Base-by-base conservation (phyloP, 2,329 filamentous ascomycete species). In the Myriosclerotinia curreyana region DNA sequence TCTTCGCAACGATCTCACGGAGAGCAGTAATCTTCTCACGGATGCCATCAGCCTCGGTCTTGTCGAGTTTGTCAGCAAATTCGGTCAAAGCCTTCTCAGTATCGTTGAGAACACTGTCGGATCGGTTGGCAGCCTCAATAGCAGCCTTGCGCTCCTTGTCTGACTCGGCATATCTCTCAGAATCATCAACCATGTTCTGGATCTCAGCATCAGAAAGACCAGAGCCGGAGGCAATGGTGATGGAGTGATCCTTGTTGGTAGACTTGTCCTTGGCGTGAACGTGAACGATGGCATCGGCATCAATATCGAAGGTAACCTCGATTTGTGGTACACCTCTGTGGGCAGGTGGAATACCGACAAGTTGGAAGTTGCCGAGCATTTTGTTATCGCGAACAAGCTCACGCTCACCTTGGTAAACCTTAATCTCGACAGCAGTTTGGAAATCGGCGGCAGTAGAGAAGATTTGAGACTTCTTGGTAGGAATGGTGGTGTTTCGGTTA, bases 361-460 rank as follows among this genome's bases (percentile, higher is more conserved):
- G 90, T 86, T 98, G 93, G 91, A 98, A 98, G 90, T 98, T 98
- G 68, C 94, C 94, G 66, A 98, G 87, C 66, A 98, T 83, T 86
- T 98, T 98, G 90, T 98, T 98, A 83, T 98, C 94, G 77, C 88
- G 89, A 78, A 97, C 93, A 69, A 97, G 92, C 84, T 97, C 93
- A 91, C 94, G 94, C 86, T 98, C 94, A 84, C 94, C 94, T 88
- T 98, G 93, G 90, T 88, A 98, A 69, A 98, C 94, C 90, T 98
- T 97, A 85, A 98, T 98, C 84, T 97, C 93, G 76, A 98, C 94
- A 72, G 93, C 94, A 69, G 91, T 96, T 85, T 98, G 94, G 90
- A 96, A 96, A 79, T 98, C 94, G 71, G 94, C 93, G 62, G 93
- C 93, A 60, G 94, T 98, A 64, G 93, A 97, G 87, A 98, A 98